A percentile compares a stretch with the other conserved stretches of the same genome.
Conservation (phyloP, 2,329 filamentous ascomycete species). For the Alternaria angustiovoidea region DNA sequence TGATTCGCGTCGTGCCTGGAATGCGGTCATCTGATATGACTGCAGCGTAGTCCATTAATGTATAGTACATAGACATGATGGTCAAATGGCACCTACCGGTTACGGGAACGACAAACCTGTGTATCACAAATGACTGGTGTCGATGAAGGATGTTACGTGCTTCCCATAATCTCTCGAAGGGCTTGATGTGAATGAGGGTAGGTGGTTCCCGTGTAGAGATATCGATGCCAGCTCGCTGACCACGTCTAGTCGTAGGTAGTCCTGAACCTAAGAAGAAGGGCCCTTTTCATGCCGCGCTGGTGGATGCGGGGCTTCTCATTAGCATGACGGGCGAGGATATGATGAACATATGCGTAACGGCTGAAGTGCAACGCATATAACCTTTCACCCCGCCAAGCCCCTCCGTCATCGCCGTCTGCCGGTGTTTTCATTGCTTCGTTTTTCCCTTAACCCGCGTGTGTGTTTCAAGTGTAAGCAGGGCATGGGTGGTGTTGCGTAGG, state of each 20-base stretch:
- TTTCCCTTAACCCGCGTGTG: conserved; percentile 28
- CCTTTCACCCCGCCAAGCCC: conserved; percentile 3
- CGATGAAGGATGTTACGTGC: conserved; percentile 19
- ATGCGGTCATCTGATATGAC: conserved; percentile 13
- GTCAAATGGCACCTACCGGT: conserved; percentile 14
- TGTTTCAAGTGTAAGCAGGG: conserved; percentile 34
- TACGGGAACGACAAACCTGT: conserved; percentile 9
- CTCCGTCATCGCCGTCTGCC: conserved; percentile 13
- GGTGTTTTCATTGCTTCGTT: not conserved
- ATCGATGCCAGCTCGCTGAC: conserved; percentile 25
- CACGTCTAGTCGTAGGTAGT: conserved; percentile 1
- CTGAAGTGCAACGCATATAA: conserved; percentile 16
- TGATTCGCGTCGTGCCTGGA: conserved; percentile 9
- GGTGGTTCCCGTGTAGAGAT: conserved; percentile 18
- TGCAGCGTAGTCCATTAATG: conserved; percentile 34
- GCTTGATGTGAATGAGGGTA: conserved; percentile 22
- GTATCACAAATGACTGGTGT: conserved; percentile 14
- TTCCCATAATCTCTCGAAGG: not conserved
- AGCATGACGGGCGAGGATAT: conserved; percentile 9
- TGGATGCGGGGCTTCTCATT: conserved; percentile 5
- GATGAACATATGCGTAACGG: conserved; percentile 20
- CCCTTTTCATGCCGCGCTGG: not conserved
- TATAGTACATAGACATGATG: conserved; percentile 38
- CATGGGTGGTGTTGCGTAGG: conserved; percentile 18
- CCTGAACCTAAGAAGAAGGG: not conserved